Conservation (phyloP, 805 yeast genomes). For the Kluyveromyces nonfermentans region DNA sequence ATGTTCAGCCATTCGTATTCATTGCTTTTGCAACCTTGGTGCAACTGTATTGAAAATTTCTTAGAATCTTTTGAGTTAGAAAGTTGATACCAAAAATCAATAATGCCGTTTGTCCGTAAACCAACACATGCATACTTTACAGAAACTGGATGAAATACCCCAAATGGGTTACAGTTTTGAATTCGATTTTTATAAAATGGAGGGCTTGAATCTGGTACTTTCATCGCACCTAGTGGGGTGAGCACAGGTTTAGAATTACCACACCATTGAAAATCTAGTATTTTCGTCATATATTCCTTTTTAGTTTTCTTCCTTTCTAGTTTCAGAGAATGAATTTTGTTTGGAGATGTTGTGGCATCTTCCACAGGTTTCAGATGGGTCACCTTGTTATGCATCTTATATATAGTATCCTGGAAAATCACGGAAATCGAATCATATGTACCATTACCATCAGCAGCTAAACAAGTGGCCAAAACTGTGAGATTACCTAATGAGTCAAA, state of each 20-base stretch:
- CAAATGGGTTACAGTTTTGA: slow-evolving; percentile 27
- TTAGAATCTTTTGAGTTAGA: slow-evolving; percentile 31
- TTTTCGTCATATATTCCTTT: slow-evolving; percentile 26
- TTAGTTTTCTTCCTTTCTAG: slow-evolving; percentile 33
- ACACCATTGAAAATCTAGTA: slow-evolving; percentile 36
- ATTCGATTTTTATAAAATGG: slow-evolving; percentile 22
- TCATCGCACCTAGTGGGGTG: slow-evolving; percentile 24
- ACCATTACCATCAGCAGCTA: slow-evolving; percentile 29
- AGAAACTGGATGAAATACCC: slow-evolving; percentile 30
- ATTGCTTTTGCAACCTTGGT: slow-evolving; percentile 16
- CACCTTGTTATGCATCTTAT: slow-evolving; percentile 23
- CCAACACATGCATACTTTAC: slow-evolving; percentile 30
- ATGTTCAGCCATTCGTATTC: slow-evolving; percentile 26
- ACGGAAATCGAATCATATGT: slow-evolving; percentile 27
- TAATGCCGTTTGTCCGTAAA: slow-evolving; percentile 27
- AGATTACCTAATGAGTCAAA: slow-evolving; percentile 64
- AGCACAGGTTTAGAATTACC: slow-evolving; percentile 32
- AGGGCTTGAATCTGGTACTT: slow-evolving; percentile 19
- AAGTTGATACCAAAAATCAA: slow-evolving; percentile 32
- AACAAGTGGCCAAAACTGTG: slow-evolving; percentile 46
- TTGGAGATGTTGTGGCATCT: slow-evolving; percentile 14
- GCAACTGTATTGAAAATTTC: slow-evolving; percentile 25
- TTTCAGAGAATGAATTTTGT: slow-evolving; percentile 25
- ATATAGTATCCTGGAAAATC: slow-evolving; percentile 33
- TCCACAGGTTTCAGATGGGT: slow-evolving; percentile 12